phyloP scores from a whole-genome alignment of 2,329 filamentous ascomycete species.

The Eurotiales sp. region DNA sequence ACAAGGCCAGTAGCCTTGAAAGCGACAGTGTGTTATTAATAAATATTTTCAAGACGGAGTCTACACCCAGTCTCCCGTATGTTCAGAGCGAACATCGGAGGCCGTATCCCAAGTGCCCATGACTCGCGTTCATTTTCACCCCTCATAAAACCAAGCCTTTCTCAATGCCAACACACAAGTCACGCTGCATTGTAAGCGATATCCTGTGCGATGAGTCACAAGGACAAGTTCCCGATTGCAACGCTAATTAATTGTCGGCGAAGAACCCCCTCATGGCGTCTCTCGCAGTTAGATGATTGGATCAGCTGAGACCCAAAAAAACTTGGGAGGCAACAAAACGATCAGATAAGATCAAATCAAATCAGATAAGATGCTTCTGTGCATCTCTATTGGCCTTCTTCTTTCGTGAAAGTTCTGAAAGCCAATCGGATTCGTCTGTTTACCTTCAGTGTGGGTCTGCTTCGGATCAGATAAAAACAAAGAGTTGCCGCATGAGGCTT shows the following conservation, averaged over 20 bases:
- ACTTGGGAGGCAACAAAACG: no score
- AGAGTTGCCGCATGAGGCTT: neutral
- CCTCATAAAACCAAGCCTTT: neutral
- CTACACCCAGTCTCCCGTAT: no score
- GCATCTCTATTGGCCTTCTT: neutral
- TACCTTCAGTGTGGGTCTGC: neutral
- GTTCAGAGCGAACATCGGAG: neutral
- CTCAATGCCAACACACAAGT: neutral
- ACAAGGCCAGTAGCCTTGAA: no score
- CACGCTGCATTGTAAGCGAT: neutral
- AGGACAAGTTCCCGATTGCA: neutral
- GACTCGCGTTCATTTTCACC: no score
- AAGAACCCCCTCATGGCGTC: no score
- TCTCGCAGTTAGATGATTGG: no score
- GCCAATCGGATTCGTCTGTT: neutral
- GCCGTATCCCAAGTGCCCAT: no score
- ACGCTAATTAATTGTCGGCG: neutral
- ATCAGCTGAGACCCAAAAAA: no score
- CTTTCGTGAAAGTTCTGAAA: neutral
- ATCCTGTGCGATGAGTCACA: neutral
- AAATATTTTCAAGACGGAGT: no score
- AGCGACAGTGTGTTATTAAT: no score
- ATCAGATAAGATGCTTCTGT: constrained; percentile 7
- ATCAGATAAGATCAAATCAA: constrained; percentile 22
- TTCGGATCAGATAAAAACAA: constrained; percentile 4